Evolutionary conservation across 352 stramenopile species (phyloP).

Genomic region (Phytophthora chlamydospora): DNA sequence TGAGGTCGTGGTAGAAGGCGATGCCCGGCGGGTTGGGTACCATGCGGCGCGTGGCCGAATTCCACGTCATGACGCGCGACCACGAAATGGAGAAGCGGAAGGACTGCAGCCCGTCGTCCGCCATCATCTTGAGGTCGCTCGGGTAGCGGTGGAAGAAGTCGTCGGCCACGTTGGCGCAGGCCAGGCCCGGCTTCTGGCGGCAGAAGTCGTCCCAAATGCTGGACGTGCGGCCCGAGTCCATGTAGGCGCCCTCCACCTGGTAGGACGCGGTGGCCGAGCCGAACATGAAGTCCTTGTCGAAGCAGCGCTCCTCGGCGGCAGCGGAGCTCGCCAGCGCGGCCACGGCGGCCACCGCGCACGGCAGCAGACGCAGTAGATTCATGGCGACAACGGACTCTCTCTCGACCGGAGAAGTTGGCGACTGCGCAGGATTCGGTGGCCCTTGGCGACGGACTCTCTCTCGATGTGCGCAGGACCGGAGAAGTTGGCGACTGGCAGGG

Average conservation of each 20-base stretch:
- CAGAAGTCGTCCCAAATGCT: constrained; percentile 94
- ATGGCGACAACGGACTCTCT: background rate
- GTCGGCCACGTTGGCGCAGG: constrained; percentile 90
- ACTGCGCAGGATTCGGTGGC: constrained; percentile 11
- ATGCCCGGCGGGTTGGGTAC: constrained; percentile 86
- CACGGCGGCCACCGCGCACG: constrained; percentile 18
- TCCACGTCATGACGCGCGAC: constrained; percentile 88
- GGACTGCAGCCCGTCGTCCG: constrained; percentile 84
- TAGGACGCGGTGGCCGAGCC: constrained; percentile 89
- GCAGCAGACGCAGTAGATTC: constrained; percentile 19
- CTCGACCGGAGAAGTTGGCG: constrained; percentile 11
- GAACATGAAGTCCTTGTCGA: constrained; percentile 73
- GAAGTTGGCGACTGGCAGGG: constrained; percentile 21
- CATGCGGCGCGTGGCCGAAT: constrained; percentile 45
- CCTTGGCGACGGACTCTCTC: background rate
- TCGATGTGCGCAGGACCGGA: no score
- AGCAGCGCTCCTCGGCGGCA: constrained; percentile 39
- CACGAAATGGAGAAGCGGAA: constrained; percentile 96
- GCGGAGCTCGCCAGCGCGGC: constrained; percentile 8
- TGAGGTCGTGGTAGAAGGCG: constrained; percentile 92
- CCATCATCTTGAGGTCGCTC: constrained; percentile 93
- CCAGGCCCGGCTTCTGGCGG: constrained; percentile 53
- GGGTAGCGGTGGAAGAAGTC: constrained; percentile 93
- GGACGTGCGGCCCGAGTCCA: constrained; percentile 71
- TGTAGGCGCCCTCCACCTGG: constrained; percentile 91